phyloP scores from a whole-genome alignment of 345 rosid genomes.

The Eutrema yunnanense region DNA sequence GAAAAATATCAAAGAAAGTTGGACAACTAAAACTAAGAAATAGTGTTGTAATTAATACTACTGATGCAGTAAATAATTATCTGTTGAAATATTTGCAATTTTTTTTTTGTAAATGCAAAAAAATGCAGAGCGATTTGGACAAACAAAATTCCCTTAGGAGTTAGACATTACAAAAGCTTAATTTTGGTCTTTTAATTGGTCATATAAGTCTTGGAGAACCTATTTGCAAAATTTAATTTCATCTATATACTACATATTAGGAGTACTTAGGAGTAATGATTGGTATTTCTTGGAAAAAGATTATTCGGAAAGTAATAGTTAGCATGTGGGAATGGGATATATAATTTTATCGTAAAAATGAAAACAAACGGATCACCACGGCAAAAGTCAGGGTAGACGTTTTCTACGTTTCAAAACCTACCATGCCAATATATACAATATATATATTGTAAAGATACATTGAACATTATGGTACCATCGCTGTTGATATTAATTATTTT shows the following conservation, averaged over 20 bases:
- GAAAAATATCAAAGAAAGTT: neutral
- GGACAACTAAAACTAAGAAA: neutral
- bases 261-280: neutral
- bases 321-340: neutral
- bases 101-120: neutral
- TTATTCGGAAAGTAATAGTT: neutral
- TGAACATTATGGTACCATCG: no score
- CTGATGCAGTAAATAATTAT: neutral
- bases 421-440: neutral
- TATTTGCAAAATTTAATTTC: neutral
- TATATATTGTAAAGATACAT: constrained; percentile 4
- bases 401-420: constrained; percentile 21
- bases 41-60: neutral
- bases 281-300: neutral
- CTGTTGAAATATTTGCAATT: neutral
- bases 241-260: neutral
- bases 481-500: neutral
- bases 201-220: neutral
- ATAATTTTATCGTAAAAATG: neutral
- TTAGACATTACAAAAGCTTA: neutral
- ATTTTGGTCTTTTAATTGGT: neutral
- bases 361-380: neutral
- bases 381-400: constrained; percentile 18
- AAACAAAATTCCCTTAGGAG: neutral
- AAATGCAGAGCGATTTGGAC: neutral